Conservation (phyloP, 768 basidiomycete genomes). For the Boletellus sp. region DNA sequence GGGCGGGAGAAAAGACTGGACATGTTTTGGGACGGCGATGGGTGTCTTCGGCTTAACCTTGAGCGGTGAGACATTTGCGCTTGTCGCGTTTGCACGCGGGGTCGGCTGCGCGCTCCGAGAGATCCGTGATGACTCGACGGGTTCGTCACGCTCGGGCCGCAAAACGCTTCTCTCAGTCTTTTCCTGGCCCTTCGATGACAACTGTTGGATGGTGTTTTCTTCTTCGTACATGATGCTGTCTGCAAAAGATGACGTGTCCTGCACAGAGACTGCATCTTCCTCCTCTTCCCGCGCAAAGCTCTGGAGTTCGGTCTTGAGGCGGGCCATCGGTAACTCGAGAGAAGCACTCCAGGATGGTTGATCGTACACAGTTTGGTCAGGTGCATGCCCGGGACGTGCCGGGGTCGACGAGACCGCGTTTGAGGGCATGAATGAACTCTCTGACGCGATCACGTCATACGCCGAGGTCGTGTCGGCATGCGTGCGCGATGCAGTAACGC, state of each 20-base stretch:
- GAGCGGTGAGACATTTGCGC: constrained; percentile 43
- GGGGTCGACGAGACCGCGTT: constrained; percentile 80
- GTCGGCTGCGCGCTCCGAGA: constrained; percentile 28
- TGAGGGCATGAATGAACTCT: constrained; percentile 71
- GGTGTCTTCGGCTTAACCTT: constrained; percentile 61
- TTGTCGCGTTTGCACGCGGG: constrained; percentile 34
- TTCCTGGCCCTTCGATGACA: constrained; percentile 35
- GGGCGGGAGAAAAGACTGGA: constrained; percentile 60
- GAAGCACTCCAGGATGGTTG: constrained; percentile 70
- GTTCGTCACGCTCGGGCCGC: constrained; percentile 46
- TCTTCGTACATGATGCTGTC: constrained; percentile 33
- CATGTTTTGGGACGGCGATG: constrained; percentile 41
- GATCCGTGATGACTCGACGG: constrained; percentile 39
- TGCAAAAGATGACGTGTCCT: constrained; percentile 15
- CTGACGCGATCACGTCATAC: constrained; percentile 48
- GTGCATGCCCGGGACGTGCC: constrained; percentile 36
- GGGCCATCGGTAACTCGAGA: constrained; percentile 69
- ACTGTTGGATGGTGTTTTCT: constrained; percentile 25
- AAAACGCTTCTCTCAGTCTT: constrained; percentile 44
- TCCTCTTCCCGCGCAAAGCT: constrained; percentile 44
- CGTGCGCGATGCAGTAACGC: constrained; percentile 11
- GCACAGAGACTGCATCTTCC: constrained; percentile 30
- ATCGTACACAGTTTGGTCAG: constrained; percentile 42
- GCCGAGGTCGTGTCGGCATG: constrained; percentile 6
- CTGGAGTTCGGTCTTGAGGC: constrained; percentile 60